phyloP scores from a whole-genome alignment of 768 basidiomycete species.

The Tephrocybe sp. region DNA sequence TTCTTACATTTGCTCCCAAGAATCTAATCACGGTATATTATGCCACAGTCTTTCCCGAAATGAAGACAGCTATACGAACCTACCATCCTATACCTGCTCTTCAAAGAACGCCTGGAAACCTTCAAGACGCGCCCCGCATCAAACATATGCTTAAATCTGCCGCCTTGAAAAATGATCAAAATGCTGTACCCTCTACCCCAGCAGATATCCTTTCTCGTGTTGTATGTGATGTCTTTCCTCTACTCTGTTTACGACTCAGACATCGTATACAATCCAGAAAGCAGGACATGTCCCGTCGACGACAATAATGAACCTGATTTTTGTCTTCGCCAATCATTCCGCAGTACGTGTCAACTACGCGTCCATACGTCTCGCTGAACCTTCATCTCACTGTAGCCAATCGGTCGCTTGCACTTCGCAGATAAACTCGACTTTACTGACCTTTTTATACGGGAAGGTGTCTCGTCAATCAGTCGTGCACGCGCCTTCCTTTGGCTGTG shows the following conservation, averaged over 20 bases:
- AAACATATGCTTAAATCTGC: conserved; percentile 73
- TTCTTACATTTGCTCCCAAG: conserved; percentile 29
- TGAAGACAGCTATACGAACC: conserved; percentile 74
- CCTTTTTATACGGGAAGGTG: conserved; percentile 72
- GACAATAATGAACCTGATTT: conserved; percentile 69
- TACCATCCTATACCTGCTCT: conserved; percentile 79
- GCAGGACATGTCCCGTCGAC: conserved; percentile 61
- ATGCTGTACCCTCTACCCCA: conserved; percentile 50
- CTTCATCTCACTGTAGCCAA: conserved; percentile 47
- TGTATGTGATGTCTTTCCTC: conserved; percentile 36
- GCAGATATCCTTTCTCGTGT: conserved; percentile 53
- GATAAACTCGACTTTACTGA: conserved; percentile 76
- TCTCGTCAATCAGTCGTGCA: conserved; percentile 75
- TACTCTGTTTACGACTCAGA: not conserved
- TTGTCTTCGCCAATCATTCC: conserved; percentile 65
- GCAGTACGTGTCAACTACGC: conserved; percentile 34
- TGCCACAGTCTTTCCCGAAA: conserved; percentile 69
- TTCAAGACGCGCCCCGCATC: conserved; percentile 79
- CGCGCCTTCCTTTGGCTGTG: conserved; percentile 84
- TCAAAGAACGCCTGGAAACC: conserved; percentile 65
- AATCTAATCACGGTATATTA: conserved; percentile 5
- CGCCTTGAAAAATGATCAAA: conserved; percentile 45
- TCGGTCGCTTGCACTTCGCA: conserved; percentile 68
- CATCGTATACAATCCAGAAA: conserved; percentile 27
- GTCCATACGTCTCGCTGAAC: conserved; percentile 5